Conservation (phyloP, 768 basidiomycete genomes). For the Termitomyces sp. region DNA sequence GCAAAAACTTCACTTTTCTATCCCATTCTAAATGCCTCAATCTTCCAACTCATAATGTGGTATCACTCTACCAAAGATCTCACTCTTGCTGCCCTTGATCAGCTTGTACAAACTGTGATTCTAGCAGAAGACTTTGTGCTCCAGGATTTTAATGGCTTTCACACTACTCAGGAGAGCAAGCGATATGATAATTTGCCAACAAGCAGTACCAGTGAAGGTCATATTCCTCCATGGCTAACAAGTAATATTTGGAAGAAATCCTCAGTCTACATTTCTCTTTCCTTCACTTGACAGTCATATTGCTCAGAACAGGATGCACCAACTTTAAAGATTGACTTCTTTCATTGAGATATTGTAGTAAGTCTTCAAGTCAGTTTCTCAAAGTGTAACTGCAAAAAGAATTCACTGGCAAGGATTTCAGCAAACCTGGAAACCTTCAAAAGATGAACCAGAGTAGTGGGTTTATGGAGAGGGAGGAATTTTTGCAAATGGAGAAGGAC, state of each 20-base stretch:
- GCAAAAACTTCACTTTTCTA: background rate
- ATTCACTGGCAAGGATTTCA: background rate
- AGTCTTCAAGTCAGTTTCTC: background rate
- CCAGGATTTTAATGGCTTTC: background rate
- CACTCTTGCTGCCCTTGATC: background rate
- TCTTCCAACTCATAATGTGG: background rate
- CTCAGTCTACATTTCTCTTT: background rate
- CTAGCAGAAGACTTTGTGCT: background rate
- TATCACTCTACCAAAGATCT: background rate
- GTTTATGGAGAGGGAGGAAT: background rate
- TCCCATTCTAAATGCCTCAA: background rate
- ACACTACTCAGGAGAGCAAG: background rate
- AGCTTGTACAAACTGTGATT: background rate
- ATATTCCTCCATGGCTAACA: background rate
- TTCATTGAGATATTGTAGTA: background rate
- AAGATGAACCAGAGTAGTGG: background rate
- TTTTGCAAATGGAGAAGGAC: background rate
- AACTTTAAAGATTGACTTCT: background rate
- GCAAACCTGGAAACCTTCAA: background rate
- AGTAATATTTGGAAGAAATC: background rate
- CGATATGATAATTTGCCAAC: background rate
- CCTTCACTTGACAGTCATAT: background rate
- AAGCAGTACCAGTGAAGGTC: background rate
- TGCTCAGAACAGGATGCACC: background rate
- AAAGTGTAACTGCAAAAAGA: background rate